Conservation (phyloP, 768 basidiomycete genomes). For the Leucosporidium scottii region DNA sequence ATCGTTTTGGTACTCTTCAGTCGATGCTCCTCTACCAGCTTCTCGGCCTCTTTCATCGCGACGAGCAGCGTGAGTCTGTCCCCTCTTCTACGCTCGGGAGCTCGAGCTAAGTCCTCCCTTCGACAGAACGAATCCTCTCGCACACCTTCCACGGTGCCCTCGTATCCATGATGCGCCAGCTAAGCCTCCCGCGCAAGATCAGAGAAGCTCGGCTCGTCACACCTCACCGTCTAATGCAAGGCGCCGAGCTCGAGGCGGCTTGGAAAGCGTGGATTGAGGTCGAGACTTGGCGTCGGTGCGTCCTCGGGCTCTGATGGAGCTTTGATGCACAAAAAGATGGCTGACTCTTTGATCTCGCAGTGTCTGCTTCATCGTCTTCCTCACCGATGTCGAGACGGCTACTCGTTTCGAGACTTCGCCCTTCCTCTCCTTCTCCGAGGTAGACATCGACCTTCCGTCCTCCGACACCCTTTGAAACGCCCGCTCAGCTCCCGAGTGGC, state of each 20-base stretch:
- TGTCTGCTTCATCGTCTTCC: slow-evolving; percentile 27
- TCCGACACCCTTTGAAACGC: slow-evolving; percentile 10
- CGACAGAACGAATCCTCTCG: slow-evolving; percentile 23
- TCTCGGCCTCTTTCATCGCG: slow-evolving; percentile 29
- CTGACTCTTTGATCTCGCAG: neutral
- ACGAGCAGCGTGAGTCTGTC: slow-evolving; percentile 23
- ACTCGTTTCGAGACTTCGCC: slow-evolving; percentile 11
- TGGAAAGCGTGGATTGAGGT: slow-evolving; percentile 26
- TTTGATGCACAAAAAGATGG: too few species aligned
- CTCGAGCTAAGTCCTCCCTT: neutral
- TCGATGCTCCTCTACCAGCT: slow-evolving; percentile 27
- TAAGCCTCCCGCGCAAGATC: slow-evolving; percentile 11
- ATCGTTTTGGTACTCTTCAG: slow-evolving; percentile 19
- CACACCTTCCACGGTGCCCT: slow-evolving; percentile 25
- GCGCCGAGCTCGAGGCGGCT: neutral
- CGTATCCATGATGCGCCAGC: slow-evolving; percentile 21
- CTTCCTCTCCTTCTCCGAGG: slow-evolving; percentile 14
- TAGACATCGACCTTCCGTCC: slow-evolving; percentile 13
- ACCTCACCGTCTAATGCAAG: neutral
- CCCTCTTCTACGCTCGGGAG: neutral
- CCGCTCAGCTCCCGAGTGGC: slow-evolving; percentile 8
- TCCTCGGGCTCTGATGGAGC: too few species aligned
- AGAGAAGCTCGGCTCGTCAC: neutral
- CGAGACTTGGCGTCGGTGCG: slow-evolving; percentile 25
- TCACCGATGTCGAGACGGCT: slow-evolving; percentile 27